Percentiles rank a stretch among this genome's conserved stretches.
Conservation (phyloP, 257 asterid species). For the Jacaranda copaia region DNA sequence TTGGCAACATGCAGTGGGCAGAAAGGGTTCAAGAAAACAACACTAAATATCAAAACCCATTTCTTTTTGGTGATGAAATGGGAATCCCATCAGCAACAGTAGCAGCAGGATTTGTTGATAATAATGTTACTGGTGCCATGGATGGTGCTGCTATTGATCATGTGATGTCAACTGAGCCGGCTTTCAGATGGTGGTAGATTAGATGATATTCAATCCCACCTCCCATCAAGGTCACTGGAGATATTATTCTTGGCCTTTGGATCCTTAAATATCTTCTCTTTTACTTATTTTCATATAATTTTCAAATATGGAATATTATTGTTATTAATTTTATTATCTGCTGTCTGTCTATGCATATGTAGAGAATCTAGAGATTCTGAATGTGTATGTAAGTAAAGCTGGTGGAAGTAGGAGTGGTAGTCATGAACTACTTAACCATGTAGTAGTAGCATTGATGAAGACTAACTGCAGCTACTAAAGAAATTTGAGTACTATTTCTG, state of each 20-base stretch:
- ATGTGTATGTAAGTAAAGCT: conserved; percentile 29
- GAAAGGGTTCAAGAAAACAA: conserved; percentile 27
- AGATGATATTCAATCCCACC: not conserved
- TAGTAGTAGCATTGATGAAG: conserved; percentile 42
- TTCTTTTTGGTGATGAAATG: conserved; percentile 40
- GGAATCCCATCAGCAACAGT: conserved; percentile 44
- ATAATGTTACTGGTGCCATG: conserved; percentile 13
- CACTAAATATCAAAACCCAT: conserved; percentile 38
- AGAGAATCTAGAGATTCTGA: conserved; percentile 50
- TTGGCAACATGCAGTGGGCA: conserved; percentile 37
- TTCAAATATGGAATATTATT: conserved; percentile 18
- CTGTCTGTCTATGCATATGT: conserved; percentile 26
- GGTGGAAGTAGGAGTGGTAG: conserved; percentile 15
- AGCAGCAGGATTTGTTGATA: conserved; percentile 19
- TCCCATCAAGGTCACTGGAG: conserved; percentile 28
- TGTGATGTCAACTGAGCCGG: conserved; percentile 55
- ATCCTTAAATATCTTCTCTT: conserved; percentile 24
- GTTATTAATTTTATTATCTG: conserved; percentile 14
- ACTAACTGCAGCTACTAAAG: conserved; percentile 34
- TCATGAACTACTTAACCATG: conserved; percentile 32
- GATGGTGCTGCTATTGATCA: conserved; percentile 44
- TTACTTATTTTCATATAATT: not conserved
- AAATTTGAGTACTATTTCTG: conserved; percentile 14
- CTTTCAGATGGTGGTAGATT: conserved; percentile 59
- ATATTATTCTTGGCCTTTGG: conserved; percentile 43